These are phyloP conservation scores for Tothia fuscella DNA, from an alignment of 2,329 filamentous ascomycete species.

Conservation along the genomic window DNA sequence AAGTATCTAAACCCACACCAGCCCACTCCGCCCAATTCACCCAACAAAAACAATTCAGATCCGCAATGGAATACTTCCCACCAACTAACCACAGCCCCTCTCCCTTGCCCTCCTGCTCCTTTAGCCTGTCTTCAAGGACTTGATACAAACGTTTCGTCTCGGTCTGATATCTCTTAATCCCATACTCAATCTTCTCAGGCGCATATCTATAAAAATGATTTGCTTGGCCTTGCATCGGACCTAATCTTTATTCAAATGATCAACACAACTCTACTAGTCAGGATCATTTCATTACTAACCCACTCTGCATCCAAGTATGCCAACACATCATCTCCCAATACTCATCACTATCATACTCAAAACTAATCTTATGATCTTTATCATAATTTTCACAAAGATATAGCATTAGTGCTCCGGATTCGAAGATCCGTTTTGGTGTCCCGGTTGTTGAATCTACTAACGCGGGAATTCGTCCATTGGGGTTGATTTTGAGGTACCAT, in stretches of 20 bases:
- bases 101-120: slow-evolving; percentile 13
- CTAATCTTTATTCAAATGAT: too few species aligned
- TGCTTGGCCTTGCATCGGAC: slow-evolving; percentile 72
- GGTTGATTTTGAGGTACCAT: slow-evolving; percentile 87
- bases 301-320: slow-evolving; percentile 34
- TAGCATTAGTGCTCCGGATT: slow-evolving; percentile 34
- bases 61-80: slow-evolving; percentile 35
- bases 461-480: slow-evolving; percentile 84
- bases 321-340: slow-evolving; percentile 34
- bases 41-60: slow-evolving; percentile 61
- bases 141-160: slow-evolving; percentile 37
- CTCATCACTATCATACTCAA: slow-evolving; percentile 29
- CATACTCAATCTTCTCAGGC: slow-evolving; percentile 48
- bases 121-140: slow-evolving; percentile 21
- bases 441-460: slow-evolving; percentile 61
- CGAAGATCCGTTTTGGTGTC: slow-evolving; percentile 24
- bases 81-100: slow-evolving; percentile 33
- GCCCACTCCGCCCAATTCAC: slow-evolving; percentile 38
- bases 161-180: slow-evolving; percentile 33
- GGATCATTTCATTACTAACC: too few species aligned
- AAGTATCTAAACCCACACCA: slow-evolving; percentile 20
- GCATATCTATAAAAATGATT: slow-evolving; percentile 80
- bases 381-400: slow-evolving; percentile 36
- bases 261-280: too few species aligned
- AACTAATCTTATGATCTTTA: slow-evolving; percentile 27